These are phyloP conservation scores for Saccharomyces paradoxus DNA, from an alignment of 805 yeast genomes.

Conservation along the genomic window DNA sequence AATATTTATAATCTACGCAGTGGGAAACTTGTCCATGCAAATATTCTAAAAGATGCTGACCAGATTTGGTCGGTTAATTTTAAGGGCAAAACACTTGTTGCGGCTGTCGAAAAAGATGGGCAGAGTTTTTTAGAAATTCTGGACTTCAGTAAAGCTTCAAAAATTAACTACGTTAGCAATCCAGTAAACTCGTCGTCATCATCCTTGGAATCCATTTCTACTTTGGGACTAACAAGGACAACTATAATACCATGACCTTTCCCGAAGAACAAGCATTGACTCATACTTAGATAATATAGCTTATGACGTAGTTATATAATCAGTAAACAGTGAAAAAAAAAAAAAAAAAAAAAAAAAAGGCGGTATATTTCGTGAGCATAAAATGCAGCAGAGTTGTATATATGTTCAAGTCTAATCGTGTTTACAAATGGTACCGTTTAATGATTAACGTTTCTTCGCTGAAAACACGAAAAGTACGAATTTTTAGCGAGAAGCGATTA, in stretches of 20 bases:
- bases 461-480: background rate
- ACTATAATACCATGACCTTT: background rate
- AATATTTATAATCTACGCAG: conserved; percentile 80
- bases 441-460: background rate
- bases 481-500: no score
- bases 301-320: background rate
- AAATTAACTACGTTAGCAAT: background rate
- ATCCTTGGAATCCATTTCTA: background rate
- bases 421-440: background rate
- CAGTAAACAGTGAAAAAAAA: background rate
- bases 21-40: conserved; percentile 64
- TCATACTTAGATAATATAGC: background rate
- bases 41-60: conserved; percentile 67
- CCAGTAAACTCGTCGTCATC: background rate
- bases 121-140: conserved; percentile 75
- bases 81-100: conserved; percentile 75
- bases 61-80: conserved; percentile 93
- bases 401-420: no score
- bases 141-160: conserved; percentile 48
- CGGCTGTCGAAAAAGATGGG: conserved; percentile 74
- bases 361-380: background rate
- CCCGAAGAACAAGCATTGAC: background rate
- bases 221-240: background rate
- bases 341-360: background rate
- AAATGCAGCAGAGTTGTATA: background rate